A percentile compares a stretch with the other conserved stretches of the same genome.
Conservation (phyloP, 176 grass and related monocot species). For the Musa acuminata region DNA sequence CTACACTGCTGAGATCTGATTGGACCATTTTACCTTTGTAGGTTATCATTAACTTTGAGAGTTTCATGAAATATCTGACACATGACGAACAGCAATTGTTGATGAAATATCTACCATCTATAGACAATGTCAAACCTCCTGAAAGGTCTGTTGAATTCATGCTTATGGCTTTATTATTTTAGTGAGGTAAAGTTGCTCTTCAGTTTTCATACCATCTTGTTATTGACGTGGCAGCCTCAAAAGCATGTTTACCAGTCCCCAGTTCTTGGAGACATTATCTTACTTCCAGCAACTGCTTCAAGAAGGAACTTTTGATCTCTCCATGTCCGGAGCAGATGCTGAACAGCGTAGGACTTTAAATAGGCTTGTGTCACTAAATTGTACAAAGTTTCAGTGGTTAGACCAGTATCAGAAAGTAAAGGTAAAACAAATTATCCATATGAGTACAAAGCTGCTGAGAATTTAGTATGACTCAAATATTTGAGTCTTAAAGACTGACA, state of each 20-base stretch:
- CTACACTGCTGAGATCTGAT: background rate
- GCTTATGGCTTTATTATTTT: background rate
- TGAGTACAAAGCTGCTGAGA: background rate
- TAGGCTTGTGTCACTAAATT: slow-evolving; percentile 25
- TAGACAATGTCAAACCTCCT: slow-evolving; percentile 32
- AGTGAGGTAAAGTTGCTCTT: background rate
- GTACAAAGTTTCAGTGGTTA: slow-evolving; percentile 30
- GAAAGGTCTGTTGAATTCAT: slow-evolving; percentile 22
- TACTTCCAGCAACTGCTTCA: slow-evolving; percentile 28
- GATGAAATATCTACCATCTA: slow-evolving; percentile 36
- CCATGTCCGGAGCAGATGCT: slow-evolving; percentile 19
- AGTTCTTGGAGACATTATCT: slow-evolving; percentile 30
- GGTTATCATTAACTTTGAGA: slow-evolving; percentile 34
- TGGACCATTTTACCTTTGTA: slow-evolving; percentile 12
- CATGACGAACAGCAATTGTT: slow-evolving; percentile 26
- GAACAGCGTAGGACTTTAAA: slow-evolving; percentile 33
- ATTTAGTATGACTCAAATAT: background rate
- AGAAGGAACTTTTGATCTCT: slow-evolving; percentile 31
- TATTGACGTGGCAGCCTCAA: slow-evolving; percentile 25
- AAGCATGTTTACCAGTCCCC: slow-evolving; percentile 29
- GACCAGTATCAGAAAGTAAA: slow-evolving; percentile 27
- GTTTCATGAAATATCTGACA: slow-evolving; percentile 29
- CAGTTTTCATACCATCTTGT: background rate
- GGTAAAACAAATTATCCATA: slow-evolving; percentile 16
- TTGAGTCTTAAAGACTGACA: background rate